Conservation (phyloP, 2,329 filamentous ascomycete species). For the Microdochium paspali region DNA sequence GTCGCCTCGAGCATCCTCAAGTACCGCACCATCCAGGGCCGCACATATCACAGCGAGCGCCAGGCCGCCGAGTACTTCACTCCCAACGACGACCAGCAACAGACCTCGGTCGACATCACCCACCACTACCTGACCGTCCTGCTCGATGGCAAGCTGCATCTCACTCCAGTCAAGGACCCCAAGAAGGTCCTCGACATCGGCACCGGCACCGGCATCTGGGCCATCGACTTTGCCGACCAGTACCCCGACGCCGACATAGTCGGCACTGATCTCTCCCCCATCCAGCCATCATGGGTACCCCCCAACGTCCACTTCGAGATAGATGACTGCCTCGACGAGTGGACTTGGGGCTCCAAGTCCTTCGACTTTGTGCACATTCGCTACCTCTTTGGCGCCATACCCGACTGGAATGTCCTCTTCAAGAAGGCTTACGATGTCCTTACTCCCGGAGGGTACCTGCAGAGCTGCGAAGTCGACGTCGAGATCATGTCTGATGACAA, state of each 20-base stretch:
- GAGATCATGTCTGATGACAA: constrained; percentile 12
- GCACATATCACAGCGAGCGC: constrained; percentile 17
- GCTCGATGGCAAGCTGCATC: constrained; percentile 18
- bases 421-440: constrained; percentile 36
- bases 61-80: neutral
- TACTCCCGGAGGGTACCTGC: constrained; percentile 35
- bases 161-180: constrained; percentile 20
- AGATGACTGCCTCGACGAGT: constrained; percentile 41
- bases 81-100: constrained; percentile 14
- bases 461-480: constrained; percentile 11
- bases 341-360: constrained; percentile 24
- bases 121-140: constrained; percentile 17
- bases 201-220: constrained; percentile 20
- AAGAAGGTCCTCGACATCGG: constrained; percentile 24
- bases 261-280: constrained; percentile 48
- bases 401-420: constrained; percentile 42
- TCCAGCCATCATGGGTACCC: constrained; percentile 47
- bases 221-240: constrained; percentile 34
- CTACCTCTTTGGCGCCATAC: constrained; percentile 40
- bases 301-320: constrained; percentile 54
- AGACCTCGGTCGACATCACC: constrained; percentile 13
- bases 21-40: constrained; percentile 17
- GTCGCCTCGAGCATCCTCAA: constrained; percentile 18
- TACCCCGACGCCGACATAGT: constrained; percentile 36
- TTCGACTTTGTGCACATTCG: constrained; percentile 51